Evolutionary conservation across 768 basidiomycete species (phyloP).

Genomic region (Mycena olivaceomarginata): DNA sequence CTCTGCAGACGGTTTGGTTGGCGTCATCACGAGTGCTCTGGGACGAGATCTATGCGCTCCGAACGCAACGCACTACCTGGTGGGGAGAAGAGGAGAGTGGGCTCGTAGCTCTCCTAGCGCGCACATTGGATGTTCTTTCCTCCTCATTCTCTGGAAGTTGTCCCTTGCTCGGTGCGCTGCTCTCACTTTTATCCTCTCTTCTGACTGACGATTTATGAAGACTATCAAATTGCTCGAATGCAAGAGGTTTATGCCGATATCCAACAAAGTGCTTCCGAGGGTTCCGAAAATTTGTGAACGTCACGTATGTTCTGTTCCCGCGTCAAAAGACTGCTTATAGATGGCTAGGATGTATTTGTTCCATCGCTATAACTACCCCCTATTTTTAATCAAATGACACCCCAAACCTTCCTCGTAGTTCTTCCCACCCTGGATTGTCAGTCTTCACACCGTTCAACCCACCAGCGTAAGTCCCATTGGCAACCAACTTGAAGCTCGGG

Average conservation of each 20-base stretch:
- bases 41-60: slow-evolving; percentile 3
- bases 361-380: neutral
- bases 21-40: slow-evolving; percentile 9
- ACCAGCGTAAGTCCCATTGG: slow-evolving; percentile 34
- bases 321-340: no score
- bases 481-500: slow-evolving; percentile 40
- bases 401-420: slow-evolving; percentile 33
- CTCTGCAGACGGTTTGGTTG: slow-evolving; percentile 20
- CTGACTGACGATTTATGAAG: neutral
- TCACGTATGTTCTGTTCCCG: no score
- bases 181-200: neutral
- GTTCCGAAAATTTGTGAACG: neutral
- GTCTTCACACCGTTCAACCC: slow-evolving; percentile 16
- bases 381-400: slow-evolving; percentile 12
- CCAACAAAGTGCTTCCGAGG: neutral
- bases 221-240: slow-evolving; percentile 25
- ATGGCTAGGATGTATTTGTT: no score
- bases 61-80: neutral
- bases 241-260: slow-evolving; percentile 15
- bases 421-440: slow-evolving; percentile 37
- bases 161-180: slow-evolving; percentile 13
- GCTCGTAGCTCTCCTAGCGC: neutral
- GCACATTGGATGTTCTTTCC: neutral
- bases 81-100: neutral
- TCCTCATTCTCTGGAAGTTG: neutral